Base-by-base conservation (phyloP, 1,284 basidiomycete species). In the Prillingera fragicola region DNA sequence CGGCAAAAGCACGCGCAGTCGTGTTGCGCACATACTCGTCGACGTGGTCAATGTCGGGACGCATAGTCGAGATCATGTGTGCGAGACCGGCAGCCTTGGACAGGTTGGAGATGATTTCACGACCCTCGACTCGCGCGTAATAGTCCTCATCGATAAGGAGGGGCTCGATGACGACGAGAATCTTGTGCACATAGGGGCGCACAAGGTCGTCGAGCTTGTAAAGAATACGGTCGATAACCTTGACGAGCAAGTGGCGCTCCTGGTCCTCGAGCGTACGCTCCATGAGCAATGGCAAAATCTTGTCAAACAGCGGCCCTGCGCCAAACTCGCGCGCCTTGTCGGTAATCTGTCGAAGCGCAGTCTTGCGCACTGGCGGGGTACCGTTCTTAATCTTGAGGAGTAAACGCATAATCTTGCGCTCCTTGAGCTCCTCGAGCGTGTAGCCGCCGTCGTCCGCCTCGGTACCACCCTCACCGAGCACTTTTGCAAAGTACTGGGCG, bases 31-130 rank as follows among this genome's bases (percentile, higher is more conserved):
- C 94, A 60, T 98, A 98, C 72, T 99, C 95, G 70, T 99, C 95
- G 32, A 94, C 91, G 63, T 98, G 94, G 71, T 99, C 94, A 57
- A 99, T 98, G 77, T 99, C 94, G 3, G 95, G 95, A 60, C 94
- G 85, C 94, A 99, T 98, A 17, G 94, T 98, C 27, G 94, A 98
- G 62, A 99, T 98, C 95, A 99, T 98, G 72, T 98, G 95, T 3
- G 94, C 95, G 18, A 98, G 83, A 72, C 95, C 94, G 25, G 95
- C 94, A 3, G 95, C 95, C 71, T 98, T 99, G 36, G 95, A 95
- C 38, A 98, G 75, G 72, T 99, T 98, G 62, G 89, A 94, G 63
- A 99, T 99, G 67, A 98, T 98, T 75, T 98, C 95, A 41, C 95
- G 87, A 55, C 95, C 95, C 76, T 99, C 95, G 43, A 99, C 90